These are phyloP conservation scores for Trametes meyenii DNA, from an alignment of 768 basidiomycete genomes.

Conservation along the genomic window DNA sequence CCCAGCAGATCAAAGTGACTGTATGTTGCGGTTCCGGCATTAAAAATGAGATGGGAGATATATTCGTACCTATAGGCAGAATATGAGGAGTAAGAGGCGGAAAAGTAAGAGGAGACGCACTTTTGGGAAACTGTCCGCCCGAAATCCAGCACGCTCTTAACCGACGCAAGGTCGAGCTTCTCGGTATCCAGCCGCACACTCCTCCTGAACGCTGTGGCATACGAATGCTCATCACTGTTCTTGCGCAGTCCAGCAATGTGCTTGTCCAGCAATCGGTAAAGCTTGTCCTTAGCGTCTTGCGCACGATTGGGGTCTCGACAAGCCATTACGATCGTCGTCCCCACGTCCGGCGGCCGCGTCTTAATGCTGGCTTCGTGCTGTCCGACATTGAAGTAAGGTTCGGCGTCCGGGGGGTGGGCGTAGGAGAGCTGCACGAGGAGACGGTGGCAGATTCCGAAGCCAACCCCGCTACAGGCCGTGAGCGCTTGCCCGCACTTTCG, in stretches of 20 bases:
- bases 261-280: slow-evolving; percentile 56
- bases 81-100: neutral
- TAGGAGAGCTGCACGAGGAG: slow-evolving; percentile 70
- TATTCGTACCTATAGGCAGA: slow-evolving; percentile 63
- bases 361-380: slow-evolving; percentile 20
- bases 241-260: slow-evolving; percentile 46
- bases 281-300: slow-evolving; percentile 56
- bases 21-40: slow-evolving; percentile 74
- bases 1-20: slow-evolving; percentile 51
- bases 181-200: slow-evolving; percentile 64
- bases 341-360: slow-evolving; percentile 42
- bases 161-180: slow-evolving; percentile 62
- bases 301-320: slow-evolving; percentile 72
- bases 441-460: slow-evolving; percentile 82
- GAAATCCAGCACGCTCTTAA: slow-evolving; percentile 65
- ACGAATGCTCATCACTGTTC: slow-evolving; percentile 47
- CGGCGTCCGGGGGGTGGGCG: slow-evolving; percentile 51
- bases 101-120: slow-evolving; percentile 39
- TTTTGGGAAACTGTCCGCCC: slow-evolving; percentile 51
- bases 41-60: slow-evolving; percentile 78
- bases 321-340: slow-evolving; percentile 78
- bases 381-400: slow-evolving; percentile 43
- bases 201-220: slow-evolving; percentile 58
- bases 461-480: slow-evolving; percentile 62
- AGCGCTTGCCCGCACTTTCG: neutral